Evolutionary conservation across 805 yeast genomes (phyloP).

Genomic region (Jamesozyma jinghongensis): DNA sequence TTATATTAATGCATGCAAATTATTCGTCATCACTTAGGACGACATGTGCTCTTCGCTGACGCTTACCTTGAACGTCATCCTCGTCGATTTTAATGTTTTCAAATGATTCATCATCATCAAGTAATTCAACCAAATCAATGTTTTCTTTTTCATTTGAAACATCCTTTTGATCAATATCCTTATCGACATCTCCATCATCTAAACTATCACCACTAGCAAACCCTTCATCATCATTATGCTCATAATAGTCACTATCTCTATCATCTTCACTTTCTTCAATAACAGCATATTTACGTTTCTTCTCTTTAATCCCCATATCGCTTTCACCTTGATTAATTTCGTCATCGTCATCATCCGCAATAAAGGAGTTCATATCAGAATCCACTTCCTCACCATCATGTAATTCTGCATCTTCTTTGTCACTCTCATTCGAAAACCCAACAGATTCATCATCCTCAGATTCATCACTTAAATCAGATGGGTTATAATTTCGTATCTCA

Average conservation of each 20-base stretch:
- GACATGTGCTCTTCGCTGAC: constrained; percentile 17
- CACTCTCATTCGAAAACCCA: constrained; percentile 3
- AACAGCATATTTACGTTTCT: constrained; percentile 2
- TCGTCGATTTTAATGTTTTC: constrained; percentile 15
- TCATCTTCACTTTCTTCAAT: constrained; percentile 5
- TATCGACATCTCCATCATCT: constrained; percentile 18
- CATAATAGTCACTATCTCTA: constrained; percentile 24
- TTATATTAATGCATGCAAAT: too few relatives aligned
- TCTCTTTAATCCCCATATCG: neutral
- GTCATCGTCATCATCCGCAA: constrained; percentile 12
- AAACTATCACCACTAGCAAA: constrained; percentile 29
- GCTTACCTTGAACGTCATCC: constrained; percentile 6
- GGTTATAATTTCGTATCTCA: constrained; percentile 6
- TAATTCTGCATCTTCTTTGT: constrained; percentile 9
- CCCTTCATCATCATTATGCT: constrained; percentile 25
- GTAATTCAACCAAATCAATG: neutral
- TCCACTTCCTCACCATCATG: constrained; percentile 10
- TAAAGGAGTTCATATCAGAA: constrained; percentile 15
- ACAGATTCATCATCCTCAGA: neutral
- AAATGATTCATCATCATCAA: constrained; percentile 32
- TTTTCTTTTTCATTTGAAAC: neutral
- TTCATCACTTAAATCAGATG: constrained; percentile 7
- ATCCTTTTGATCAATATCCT: constrained; percentile 18
- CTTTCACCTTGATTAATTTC: constrained; percentile 2
- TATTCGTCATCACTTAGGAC: constrained; percentile 24